Conservation (phyloP, 176 grass and related monocot genomes). For the Eragrostis nindensis region DNA sequence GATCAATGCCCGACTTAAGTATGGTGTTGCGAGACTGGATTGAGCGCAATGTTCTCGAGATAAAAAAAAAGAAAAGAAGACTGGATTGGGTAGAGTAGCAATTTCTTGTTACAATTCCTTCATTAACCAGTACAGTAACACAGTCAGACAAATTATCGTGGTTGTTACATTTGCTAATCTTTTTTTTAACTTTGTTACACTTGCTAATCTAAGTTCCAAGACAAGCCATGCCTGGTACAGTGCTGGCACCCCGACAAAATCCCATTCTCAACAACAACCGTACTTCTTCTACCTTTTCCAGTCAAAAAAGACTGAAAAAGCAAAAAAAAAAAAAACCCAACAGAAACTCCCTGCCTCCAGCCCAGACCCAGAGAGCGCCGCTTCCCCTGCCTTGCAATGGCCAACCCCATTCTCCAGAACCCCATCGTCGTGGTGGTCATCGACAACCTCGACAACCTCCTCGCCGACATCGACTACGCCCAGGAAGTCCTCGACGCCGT, state of each 20-base stretch:
- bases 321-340: background rate
- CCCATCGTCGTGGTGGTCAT: background rate
- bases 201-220: background rate
- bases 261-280: background rate
- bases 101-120: too few relatives aligned
- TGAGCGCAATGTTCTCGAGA: too few relatives aligned
- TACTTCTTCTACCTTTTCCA: background rate
- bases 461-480: background rate
- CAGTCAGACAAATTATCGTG: too few relatives aligned
- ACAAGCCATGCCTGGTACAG: background rate
- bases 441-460: background rate
- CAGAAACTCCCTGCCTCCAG: background rate
- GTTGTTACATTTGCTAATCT: background rate
- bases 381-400: background rate
- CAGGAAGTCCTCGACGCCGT: background rate
- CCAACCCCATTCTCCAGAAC: background rate
- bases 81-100: too few relatives aligned
- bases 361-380: too few relatives aligned
- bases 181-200: too few relatives aligned
- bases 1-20: too few relatives aligned
- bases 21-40: too few relatives aligned
- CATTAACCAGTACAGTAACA: too few relatives aligned
- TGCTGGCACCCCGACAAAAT: background rate
- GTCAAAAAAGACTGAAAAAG: background rate
- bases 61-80: too few relatives aligned